Evolutionary conservation across 225 moss, liverwort and hornwort species (phyloP), one percentile per base, ranked within the genome.

Genomic region (Bryum argenteum): DNA sequence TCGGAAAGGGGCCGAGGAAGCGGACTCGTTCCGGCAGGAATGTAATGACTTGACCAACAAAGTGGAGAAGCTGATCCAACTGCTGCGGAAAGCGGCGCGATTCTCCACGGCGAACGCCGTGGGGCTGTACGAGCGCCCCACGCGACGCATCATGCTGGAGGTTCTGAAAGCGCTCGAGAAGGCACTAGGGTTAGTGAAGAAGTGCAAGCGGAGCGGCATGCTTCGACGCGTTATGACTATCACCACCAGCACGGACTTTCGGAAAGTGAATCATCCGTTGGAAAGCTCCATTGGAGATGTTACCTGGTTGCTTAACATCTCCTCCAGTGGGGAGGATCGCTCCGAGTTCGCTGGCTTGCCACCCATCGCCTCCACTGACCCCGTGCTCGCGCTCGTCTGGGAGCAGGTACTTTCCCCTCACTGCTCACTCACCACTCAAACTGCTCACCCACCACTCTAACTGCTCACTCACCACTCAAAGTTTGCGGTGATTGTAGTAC

Each of bases 211-310:
- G 69, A 90, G 94, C 43, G 91, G 96, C 45, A 89, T 94, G 65
- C 74, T 93, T 47, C 84, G 85, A 65, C 76, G 93, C 37, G 94
- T 97, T 26, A 97, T 97, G 66, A 97, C 91, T 8, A 92, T 94
- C 62, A 94, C 96, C 1, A 91, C 93, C 18, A 86, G 89, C 0
- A 69, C 87, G 5, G 96, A 94, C 67, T 97, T 97, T 69, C 89
- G 83, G 2, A 93, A 69, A 68, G 89, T 89, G 22, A 94, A 83
- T 38, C 1, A 62, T 8, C 47, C 43, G 72, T 10, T 97, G 53
- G 94, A 97, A 23, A 90, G 80, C 77, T 81, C 94, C 22, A 89
- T 89, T 66, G 96, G 91, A 17, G 96, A 97, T 23, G 89, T 97
- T 0, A 79, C 76, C 5, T 97, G 96, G 96, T 84, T 97, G 54